Percentiles rank a stretch among this genome's conserved stretches.
These are phyloP conservation scores for Kingdonia uniflora DNA, from an alignment of 164 flowering plant species.

Conservation along the genomic window DNA sequence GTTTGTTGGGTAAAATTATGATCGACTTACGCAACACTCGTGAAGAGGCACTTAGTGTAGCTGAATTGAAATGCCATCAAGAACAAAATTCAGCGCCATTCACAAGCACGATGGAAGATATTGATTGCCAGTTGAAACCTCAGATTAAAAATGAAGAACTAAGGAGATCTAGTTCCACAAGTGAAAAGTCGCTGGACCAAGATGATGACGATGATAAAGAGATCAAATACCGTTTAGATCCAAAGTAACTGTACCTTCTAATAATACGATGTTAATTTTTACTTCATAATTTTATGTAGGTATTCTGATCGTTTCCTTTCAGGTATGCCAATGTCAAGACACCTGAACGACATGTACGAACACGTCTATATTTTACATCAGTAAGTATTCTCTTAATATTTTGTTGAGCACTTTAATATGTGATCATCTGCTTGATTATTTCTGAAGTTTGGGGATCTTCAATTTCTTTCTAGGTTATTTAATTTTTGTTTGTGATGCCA, in stretches of 20 bases:
- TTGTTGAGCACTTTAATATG: not conserved
- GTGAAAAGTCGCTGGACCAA: slow-evolving; percentile 73
- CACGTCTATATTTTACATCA: slow-evolving; percentile 95
- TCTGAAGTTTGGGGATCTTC: too few species aligned
- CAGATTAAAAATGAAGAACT: slow-evolving; percentile 42
- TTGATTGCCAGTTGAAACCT: slow-evolving; percentile 30
- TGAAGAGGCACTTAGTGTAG: slow-evolving; percentile 87
- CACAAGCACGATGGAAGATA: slow-evolving; percentile 36
- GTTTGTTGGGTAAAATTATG: slow-evolving; percentile 88
- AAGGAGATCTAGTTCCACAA: slow-evolving; percentile 47
- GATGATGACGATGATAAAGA: slow-evolving; percentile 98
- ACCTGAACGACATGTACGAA: slow-evolving; percentile 95
- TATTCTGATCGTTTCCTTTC: slow-evolving; percentile 9
- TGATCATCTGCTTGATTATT: not conserved
- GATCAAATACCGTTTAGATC: slow-evolving; percentile 90
- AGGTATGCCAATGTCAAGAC: slow-evolving; percentile 95
- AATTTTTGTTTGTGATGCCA: too few species aligned
- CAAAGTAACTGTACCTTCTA: slow-evolving; percentile 39
- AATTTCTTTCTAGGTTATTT: too few species aligned
- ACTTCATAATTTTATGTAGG: not conserved
- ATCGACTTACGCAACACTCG: slow-evolving; percentile 94
- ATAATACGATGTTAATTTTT: slow-evolving; percentile 2
- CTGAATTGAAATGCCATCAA: slow-evolving; percentile 68
- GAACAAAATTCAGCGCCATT: slow-evolving; percentile 26
- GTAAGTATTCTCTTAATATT: slow-evolving; percentile 35